phyloP scores from a whole-genome alignment of 2,329 filamentous ascomycete species.

The Claviceps pazoutovae region DNA sequence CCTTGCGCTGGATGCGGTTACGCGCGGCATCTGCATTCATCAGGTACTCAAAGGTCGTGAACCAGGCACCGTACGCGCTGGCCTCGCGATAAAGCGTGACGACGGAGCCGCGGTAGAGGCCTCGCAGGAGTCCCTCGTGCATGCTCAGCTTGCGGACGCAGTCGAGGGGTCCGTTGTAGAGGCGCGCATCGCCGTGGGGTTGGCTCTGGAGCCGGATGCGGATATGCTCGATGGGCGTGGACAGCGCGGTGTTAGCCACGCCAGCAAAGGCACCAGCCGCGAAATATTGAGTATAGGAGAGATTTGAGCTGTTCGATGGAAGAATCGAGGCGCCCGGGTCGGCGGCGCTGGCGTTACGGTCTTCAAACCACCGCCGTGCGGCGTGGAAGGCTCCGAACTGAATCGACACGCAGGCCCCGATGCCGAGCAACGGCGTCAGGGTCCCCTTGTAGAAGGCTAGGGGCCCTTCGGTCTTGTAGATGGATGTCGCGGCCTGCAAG shows the following conservation, averaged over 20 bases:
- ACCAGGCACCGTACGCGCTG: conserved; percentile 92
- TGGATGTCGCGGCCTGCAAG: conserved; percentile 64
- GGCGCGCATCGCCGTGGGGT: conserved; percentile 64
- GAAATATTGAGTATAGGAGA: conserved; percentile 81
- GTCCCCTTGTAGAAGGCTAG: conserved; percentile 98
- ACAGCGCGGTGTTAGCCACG: conserved; percentile 76
- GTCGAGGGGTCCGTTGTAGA: conserved; percentile 78
- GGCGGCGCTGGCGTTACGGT: conserved; percentile 45
- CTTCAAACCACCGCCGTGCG: conserved; percentile 74
- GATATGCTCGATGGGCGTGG: conserved; percentile 89
- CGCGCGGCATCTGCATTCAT: conserved; percentile 81
- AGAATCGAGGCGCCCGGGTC: conserved; percentile 34
- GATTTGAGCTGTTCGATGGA: conserved; percentile 19
- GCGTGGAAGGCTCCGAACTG: conserved; percentile 97
- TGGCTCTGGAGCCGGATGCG: conserved; percentile 93
- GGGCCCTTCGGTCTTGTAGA: conserved; percentile 77
- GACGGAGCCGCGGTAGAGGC: conserved; percentile 73
- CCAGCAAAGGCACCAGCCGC: conserved; percentile 83
- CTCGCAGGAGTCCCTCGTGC: conserved; percentile 48
- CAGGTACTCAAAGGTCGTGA: conserved; percentile 85
- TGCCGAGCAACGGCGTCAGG: conserved; percentile 83
- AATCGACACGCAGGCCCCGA: conserved; percentile 94
- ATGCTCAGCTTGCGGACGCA: conserved; percentile 73
- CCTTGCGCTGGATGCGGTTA: conserved; percentile 59
- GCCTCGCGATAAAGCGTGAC: conserved; percentile 84